These are phyloP conservation scores for Aspergillus sp. DNA, from an alignment of 2,329 filamentous ascomycete species.

Conservation along the genomic window DNA sequence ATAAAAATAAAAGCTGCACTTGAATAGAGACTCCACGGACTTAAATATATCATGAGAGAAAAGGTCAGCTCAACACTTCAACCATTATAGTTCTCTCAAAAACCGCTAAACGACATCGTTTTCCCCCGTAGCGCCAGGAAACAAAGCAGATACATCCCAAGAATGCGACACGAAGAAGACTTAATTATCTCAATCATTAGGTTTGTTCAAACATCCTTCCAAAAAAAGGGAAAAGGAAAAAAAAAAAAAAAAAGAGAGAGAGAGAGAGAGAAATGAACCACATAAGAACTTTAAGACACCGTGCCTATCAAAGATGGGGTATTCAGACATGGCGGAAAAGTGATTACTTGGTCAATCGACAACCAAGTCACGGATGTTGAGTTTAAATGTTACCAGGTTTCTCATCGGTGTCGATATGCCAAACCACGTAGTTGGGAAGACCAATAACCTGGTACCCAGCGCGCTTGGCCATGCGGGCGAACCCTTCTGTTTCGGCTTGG, in stretches of 20 bases:
- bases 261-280: too few species aligned
- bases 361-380: not conserved
- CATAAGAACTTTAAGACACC: constrained; percentile 1
- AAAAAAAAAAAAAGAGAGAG: too few species aligned
- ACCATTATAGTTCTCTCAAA: constrained; percentile 14
- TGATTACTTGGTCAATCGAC: constrained; percentile 5
- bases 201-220: constrained; percentile 20
- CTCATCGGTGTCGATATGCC: constrained; percentile 96
- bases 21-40: too few species aligned
- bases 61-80: constrained; percentile 8
- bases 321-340: constrained; percentile 11
- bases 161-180: constrained; percentile 23
- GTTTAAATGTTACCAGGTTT: constrained; percentile 66
- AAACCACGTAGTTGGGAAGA: constrained; percentile 94
- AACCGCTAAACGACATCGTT: constrained; percentile 24
- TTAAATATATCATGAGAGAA: constrained; percentile 1
- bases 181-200: constrained; percentile 31
- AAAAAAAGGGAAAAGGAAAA: constrained; percentile 4
- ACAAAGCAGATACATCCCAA: constrained; percentile 24
- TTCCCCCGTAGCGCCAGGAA: constrained; percentile 31
- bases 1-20: too few species aligned
- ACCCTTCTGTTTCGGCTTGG: constrained; percentile 97
- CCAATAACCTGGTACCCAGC: constrained; percentile 90
- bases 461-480: constrained; percentile 96
- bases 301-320: constrained; percentile 13